These are phyloP conservation scores for Albizia julibrissin DNA, from an alignment of 306 rosid genomes.

Conservation along the genomic window DNA sequence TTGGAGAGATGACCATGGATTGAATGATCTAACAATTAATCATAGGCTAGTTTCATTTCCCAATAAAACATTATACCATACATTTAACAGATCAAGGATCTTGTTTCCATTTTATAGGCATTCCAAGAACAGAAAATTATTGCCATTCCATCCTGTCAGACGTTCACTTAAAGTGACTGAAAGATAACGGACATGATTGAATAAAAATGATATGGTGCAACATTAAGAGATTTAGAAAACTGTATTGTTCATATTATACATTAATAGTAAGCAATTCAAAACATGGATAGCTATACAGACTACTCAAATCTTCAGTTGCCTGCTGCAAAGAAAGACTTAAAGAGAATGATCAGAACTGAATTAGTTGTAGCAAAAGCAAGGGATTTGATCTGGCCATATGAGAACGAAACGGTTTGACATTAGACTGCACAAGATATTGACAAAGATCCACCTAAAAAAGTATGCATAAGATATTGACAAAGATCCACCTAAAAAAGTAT, in stretches of 20 bases:
- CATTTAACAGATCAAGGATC: conserved; percentile 18
- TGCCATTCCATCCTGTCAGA: conserved; percentile 10
- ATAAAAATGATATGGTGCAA: conserved; percentile 9
- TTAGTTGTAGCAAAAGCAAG: not conserved
- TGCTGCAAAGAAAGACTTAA: not conserved
- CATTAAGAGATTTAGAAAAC: not conserved
- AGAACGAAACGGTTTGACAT: not conserved
- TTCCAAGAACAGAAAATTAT: not conserved
- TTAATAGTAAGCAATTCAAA: conserved; percentile 1
- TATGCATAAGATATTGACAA: not conserved
- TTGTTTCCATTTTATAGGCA: conserved; percentile 8
- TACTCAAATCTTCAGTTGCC: not conserved
- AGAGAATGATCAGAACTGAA: not conserved
- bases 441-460: conserved; percentile 10
- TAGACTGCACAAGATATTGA: not conserved
- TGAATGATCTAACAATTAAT: not conserved
- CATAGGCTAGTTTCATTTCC: conserved; percentile 14
- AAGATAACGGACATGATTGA: not conserved
- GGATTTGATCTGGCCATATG: not conserved
- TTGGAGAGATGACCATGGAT: not conserved
- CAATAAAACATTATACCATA: conserved; percentile 11
- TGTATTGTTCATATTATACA: not conserved
- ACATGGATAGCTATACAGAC: not conserved
- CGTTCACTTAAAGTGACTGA: not conserved
- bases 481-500: conserved; percentile 13